Conservation (phyloP, 208 protist genomes). For the Trypanosoma boissoni region DNA sequence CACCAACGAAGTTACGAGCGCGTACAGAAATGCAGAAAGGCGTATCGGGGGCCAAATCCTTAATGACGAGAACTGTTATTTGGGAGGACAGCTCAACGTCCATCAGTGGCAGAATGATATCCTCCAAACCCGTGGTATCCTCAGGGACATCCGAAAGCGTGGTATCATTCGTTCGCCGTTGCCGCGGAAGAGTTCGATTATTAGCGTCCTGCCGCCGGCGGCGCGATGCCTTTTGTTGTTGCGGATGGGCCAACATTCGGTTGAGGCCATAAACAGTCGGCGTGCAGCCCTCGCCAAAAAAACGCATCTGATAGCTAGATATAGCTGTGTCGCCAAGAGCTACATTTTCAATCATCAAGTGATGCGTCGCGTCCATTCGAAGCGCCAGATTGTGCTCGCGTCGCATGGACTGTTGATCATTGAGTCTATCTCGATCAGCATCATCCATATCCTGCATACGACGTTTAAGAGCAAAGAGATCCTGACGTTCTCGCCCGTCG, state of each 20-base stretch:
- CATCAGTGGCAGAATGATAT: conserved; percentile 36
- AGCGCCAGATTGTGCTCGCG: conserved; percentile 69
- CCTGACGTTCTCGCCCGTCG: conserved; percentile 74
- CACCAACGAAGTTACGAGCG: conserved; percentile 44
- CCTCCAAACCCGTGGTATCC: neutral
- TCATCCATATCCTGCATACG: conserved; percentile 74
- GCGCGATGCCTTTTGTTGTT: conserved; percentile 20
- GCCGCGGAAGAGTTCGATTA: neutral
- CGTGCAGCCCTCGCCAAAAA: conserved; percentile 27
- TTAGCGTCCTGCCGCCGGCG: conserved; percentile 7
- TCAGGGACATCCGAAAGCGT: too few relatives aligned
- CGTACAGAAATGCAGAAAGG: conserved; percentile 49
- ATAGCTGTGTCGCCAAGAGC: conserved; percentile 46
- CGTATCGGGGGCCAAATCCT: conserved; percentile 35
- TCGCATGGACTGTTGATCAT: conserved; percentile 47
- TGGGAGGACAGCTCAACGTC: conserved; percentile 40
- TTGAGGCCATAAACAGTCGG: conserved; percentile 24
- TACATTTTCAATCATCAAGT: conserved; percentile 69
- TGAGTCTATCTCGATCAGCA: conserved; percentile 34
- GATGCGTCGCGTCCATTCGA: conserved; percentile 65
- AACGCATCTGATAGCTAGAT: conserved; percentile 55
- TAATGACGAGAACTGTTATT: conserved; percentile 16
- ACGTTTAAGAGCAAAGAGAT: conserved; percentile 82
- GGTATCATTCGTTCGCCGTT: conserved; percentile 7
- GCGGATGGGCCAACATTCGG: conserved; percentile 41